Base-by-base conservation (phyloP, 441 rosid species). In the Biscutella auriculata region DNA sequence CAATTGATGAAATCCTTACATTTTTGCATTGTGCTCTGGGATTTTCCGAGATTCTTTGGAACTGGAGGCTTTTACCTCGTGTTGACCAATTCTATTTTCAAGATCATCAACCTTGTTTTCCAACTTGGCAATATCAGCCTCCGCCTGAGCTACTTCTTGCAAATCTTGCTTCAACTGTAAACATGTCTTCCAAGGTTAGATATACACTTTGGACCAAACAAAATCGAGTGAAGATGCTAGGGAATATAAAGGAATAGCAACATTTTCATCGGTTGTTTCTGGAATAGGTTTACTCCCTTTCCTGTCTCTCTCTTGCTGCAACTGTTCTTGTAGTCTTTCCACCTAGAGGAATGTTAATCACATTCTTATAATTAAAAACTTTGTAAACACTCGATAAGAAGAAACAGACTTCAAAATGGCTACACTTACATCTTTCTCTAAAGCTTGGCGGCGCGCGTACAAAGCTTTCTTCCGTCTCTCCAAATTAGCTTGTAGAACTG, bases 231-330 rank as follows among this genome's bases (percentile, higher is more conserved):
- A 39, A 23, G 11, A 46, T 36, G 65, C n/a, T 17, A 14, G 65
- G 56, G 30, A 64, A 44, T 29, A 21, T 39, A 9, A 7, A 66
- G 60, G 30, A 60, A 63, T 59, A 66, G 80, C 44, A 59, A 88
- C 99, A 76, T 84, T 80, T 71, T 80, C 92, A 44, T 87, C 89
- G 27, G 73, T 35, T 4, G 39, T 53, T 28, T 54, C 69, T 25
- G 80, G 74, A 54, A 74, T 41, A 69, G 72, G 32, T 37, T 67
- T 49, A 27, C 65, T 66, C 53, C 75, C 80, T 61, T 68, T 80
- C 74, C 70, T 79, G 47, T 81, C 81, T 66, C 77, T 81, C 79
- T 90, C 94, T 71, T 65, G 81, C 67, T 77, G 92, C 80, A 94
- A 79, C 69, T 82, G 83, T 57, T 80, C 92, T 68, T 82, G 84